Conservation (phyloP, 805 yeast genomes). For the Kluyveromyces dobzhanskii region DNA sequence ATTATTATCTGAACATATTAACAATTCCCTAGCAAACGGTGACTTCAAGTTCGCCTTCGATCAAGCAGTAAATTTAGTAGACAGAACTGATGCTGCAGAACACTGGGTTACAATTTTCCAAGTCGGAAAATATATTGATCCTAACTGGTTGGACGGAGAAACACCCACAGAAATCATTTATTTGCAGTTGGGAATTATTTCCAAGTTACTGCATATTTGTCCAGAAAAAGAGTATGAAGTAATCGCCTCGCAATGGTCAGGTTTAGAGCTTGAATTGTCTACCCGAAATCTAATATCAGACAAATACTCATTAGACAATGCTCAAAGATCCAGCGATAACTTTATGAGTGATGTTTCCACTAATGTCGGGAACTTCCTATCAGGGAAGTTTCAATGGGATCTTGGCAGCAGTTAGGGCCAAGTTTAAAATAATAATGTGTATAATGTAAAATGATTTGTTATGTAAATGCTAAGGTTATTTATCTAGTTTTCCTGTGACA, state of each 20-base stretch:
- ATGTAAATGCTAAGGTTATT: too few relatives aligned
- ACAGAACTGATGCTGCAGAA: constrained; percentile 18
- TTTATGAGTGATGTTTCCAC: constrained; percentile 14
- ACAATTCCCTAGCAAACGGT: constrained; percentile 52
- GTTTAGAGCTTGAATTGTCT: constrained; percentile 35
- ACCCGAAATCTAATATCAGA: constrained; percentile 24
- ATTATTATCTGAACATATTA: constrained; percentile 47
- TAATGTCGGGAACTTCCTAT: constrained; percentile 36
- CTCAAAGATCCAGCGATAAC: neutral
- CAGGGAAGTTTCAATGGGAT: constrained; percentile 45
- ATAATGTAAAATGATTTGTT: neutral
- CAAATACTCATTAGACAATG: constrained; percentile 12
- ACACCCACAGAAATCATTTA: constrained; percentile 32
- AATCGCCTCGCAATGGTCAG: constrained; percentile 58
- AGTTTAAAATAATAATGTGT: constrained; percentile 14
- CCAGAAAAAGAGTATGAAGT: constrained; percentile 47
- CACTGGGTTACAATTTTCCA: constrained; percentile 72
- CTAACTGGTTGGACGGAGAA: constrained; percentile 35
- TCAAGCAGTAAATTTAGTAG: constrained; percentile 33
- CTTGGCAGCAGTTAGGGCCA: constrained; percentile 29
- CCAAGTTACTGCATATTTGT: constrained; percentile 42
- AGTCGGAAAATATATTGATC: constrained; percentile 51
- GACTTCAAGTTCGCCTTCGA: constrained; percentile 54
- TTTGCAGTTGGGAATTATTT: constrained; percentile 47
- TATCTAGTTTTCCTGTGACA: constrained; percentile 2